Evolutionary conservation across 768 basidiomycete species (phyloP).

Genomic region (Dentipellis fragilis): DNA sequence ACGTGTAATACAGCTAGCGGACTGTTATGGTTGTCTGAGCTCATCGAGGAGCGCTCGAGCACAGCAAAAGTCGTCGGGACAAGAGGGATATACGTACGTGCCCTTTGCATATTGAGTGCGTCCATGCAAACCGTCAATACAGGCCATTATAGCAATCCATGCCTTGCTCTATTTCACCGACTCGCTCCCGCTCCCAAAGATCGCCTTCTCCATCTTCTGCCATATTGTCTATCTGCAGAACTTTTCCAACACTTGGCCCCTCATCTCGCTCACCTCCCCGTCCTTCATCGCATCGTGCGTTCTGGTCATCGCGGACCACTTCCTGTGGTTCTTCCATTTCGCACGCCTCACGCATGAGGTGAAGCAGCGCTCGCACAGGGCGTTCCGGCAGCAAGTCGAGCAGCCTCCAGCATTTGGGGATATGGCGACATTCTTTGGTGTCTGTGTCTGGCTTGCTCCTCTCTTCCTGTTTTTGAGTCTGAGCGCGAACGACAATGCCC

Average conservation of each 20-base stretch:
- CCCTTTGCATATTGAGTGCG: neutral
- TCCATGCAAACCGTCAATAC: constrained; percentile 1
- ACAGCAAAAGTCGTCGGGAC: constrained; percentile 77
- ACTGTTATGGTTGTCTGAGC: constrained; percentile 84
- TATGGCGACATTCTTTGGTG: constrained; percentile 74
- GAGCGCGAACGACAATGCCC: constrained; percentile 93
- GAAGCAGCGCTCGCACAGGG: constrained; percentile 32
- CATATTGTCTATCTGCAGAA: constrained; percentile 90
- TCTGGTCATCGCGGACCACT: constrained; percentile 84
- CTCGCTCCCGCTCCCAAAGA: constrained; percentile 65
- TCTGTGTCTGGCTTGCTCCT: constrained; percentile 85
- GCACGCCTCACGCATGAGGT: constrained; percentile 59
- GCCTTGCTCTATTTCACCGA: constrained; percentile 71
- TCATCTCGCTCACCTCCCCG: constrained; percentile 81
- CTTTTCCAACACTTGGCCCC: constrained; percentile 83
- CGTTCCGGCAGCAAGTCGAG: constrained; percentile 28
- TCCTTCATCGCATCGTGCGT: constrained; percentile 81
- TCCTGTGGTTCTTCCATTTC: constrained; percentile 96
- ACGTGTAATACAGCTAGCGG: constrained; percentile 63
- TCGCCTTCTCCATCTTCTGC: constrained; percentile 69
- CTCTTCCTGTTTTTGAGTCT: constrained; percentile 92
- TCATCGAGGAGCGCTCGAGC: constrained; percentile 90
- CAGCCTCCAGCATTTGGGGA: constrained; percentile 41
- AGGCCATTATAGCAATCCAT: constrained; percentile 79
- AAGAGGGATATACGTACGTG: constrained; percentile 76